Base-by-base conservation (phyloP, 1,139 yeast species). In the Hansenula lynferdii region DNA sequence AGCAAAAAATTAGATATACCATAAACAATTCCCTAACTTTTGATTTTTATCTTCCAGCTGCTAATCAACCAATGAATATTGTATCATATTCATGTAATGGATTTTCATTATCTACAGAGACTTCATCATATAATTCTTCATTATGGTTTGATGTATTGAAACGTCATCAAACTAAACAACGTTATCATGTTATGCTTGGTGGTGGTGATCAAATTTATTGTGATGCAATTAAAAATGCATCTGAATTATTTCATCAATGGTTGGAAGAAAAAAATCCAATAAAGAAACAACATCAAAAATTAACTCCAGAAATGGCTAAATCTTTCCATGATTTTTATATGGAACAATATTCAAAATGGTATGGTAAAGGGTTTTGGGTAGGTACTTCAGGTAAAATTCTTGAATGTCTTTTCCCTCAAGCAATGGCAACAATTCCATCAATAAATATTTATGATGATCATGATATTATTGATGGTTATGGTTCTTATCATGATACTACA, bases 161-260 rank as follows among this genome's bases (percentile, higher is more conserved):
- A 22, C 77, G 78, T 48, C 96, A 89, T 56, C 54, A 64, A 6
- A 48, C 55, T 8, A 61, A 69, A 33, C 60, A 67, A 29, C 90
- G 82, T 35, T 87, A 85, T 63, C 97, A 92, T 57, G 97, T 87
- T 6, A 89, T 90, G 95, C 68, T 90, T 31, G 97, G 97, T 17
- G 97, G 97, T 36, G 98, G 98, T 25, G 98, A 92, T 60, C 98
- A 92, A 63, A 74, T 92, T 38, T 92, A 92, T 60, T 80, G 90
- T 41, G 97, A 92, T 61, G 71, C 89, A 4, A 78, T 92, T 49
- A 85, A 82, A 57, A 53, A 74, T 27, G 69, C 77, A 31, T 77
- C 83, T 6, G 54, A 69, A 34, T 65, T 69, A 26, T 72, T 83
- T 49, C 63, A 71, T 44, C 60, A 75, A 30, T 90, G 97, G 97